Conservation (phyloP, 768 basidiomycete species). For the Dioszegia hungarica region DNA sequence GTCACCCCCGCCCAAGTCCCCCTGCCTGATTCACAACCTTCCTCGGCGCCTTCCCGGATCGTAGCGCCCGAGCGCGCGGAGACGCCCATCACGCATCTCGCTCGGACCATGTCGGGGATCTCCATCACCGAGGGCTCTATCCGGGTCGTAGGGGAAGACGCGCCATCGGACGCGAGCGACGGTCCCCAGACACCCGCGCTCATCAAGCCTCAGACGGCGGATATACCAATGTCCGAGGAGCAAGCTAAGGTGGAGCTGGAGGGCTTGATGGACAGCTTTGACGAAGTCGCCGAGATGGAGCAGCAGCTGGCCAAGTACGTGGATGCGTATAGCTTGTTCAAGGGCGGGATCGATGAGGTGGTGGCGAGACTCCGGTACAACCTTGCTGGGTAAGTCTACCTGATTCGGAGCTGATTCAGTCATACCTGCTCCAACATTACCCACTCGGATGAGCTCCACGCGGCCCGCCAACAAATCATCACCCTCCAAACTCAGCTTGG, state of each 20-base stretch:
- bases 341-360: conserved; percentile 22
- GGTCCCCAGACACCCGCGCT: too few species aligned
- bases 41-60: too few species aligned
- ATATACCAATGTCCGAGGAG: too few species aligned
- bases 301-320: neutral
- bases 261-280: neutral
- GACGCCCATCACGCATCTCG: too few species aligned
- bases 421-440: neutral
- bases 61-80: too few species aligned
- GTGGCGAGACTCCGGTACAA: conserved; percentile 8
- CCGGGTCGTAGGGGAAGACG: neutral
- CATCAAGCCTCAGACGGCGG: too few species aligned
- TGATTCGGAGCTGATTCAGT: neutral
- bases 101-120: neutral
- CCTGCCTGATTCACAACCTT: neutral
- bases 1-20: neutral
- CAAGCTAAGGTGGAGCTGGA: too few species aligned
- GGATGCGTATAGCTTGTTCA: conserved; percentile 11
- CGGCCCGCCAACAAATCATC: neutral
- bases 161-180: too few species aligned
- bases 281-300: neutral
- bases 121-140: neutral
- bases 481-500: neutral
- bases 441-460: neutral
- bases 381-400: neutral